Base-by-base conservation (phyloP, 306 rosid species). In the Vicia sativa region DNA sequence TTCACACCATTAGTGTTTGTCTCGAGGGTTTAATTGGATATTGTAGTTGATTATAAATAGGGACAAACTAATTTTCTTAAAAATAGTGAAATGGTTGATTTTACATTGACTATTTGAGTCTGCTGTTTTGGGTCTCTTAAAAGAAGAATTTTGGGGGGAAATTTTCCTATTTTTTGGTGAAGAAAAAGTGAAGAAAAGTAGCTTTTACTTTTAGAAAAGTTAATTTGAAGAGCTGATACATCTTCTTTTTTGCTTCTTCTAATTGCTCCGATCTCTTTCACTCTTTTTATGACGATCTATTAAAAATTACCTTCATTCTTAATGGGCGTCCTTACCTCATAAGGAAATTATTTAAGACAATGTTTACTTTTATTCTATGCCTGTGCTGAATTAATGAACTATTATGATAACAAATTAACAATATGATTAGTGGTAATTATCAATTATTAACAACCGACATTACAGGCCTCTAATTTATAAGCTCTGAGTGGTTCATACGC, bases 391-490 rank as follows among this genome's bases (percentile, higher is more conserved):
- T 45, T 37, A 66, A 16, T 31, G 46, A 56, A 3, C 1, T 29
- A 45, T 26, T 19, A 4, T 28, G 55, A 39, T 70, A 46, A 18
- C 35, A 11, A 13, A 54, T 18, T 71, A 48, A 26, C 35, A 8
- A 4, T 49, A 48, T 77, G 48, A 26, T 4, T 37, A 11, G 37
- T 35, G 62, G 23, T 77, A 21, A 62, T 48, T 49, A 26, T 23
- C 68, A 16, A 53, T 29, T 45, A 49, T 44, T 67, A 68, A 66
- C 45, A 50, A 77, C 7, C 11, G 34, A 66, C 53, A 42, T 41
- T 44, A 25, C 9, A 10, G 11, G 61, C 9, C 28, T 50, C 54
- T 16, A 4, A 43, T 43, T 31, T 53, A 64, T 44, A 25, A 9
- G 31, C 28, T 62, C n/a, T 42, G 42, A 41, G 53, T 46, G 61